Percentiles rank a stretch among this genome's conserved stretches.
These are phyloP conservation scores for Fusarium sp. DNA, from an alignment of 2,329 filamentous ascomycete species.

Conservation along the genomic window DNA sequence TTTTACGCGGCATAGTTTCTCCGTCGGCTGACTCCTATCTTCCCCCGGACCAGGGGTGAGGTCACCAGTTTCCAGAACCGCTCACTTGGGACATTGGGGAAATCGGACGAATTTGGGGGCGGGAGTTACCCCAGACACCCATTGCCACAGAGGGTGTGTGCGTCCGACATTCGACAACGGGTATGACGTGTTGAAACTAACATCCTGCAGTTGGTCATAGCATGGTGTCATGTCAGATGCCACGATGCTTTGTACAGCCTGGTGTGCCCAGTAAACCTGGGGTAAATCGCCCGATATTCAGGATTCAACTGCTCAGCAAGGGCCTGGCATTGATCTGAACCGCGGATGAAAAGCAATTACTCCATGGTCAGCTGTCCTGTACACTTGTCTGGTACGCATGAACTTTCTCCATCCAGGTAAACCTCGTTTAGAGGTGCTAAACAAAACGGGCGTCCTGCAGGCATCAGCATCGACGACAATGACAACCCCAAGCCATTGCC, in stretches of 20 bases:
- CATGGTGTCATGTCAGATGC: conserved; percentile 40
- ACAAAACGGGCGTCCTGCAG: background rate
- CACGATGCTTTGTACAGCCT: conserved; percentile 18
- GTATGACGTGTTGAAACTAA: conserved; percentile 22
- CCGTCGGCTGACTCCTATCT: conserved; percentile 40
- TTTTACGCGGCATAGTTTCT: conserved; percentile 36
- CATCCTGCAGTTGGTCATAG: conserved; percentile 16
- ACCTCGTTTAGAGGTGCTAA: conserved; percentile 13
- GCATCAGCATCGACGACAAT: conserved; percentile 26
- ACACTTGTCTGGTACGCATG: conserved; percentile 4
- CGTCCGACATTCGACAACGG: conserved; percentile 17
- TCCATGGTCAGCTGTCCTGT: conserved; percentile 4
- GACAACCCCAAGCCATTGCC: conserved; percentile 5
- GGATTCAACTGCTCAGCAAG: conserved; percentile 24
- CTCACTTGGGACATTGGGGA: conserved; percentile 40
- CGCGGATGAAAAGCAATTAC: conserved; percentile 25
- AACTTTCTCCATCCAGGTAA: conserved; percentile 1
- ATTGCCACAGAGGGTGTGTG: background rate
- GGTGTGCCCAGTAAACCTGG: conserved; percentile 33
- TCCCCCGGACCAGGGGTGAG: conserved; percentile 31
- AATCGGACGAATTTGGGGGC: conserved; percentile 40
- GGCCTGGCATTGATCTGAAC: conserved; percentile 22
- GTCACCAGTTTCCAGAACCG: conserved; percentile 31
- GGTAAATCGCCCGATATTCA: conserved; percentile 30
- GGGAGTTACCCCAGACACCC: conserved; percentile 4